These are phyloP conservation scores for Fraxinus baroniana DNA, from an alignment of 305 asterid species.

Conservation along the genomic window DNA sequence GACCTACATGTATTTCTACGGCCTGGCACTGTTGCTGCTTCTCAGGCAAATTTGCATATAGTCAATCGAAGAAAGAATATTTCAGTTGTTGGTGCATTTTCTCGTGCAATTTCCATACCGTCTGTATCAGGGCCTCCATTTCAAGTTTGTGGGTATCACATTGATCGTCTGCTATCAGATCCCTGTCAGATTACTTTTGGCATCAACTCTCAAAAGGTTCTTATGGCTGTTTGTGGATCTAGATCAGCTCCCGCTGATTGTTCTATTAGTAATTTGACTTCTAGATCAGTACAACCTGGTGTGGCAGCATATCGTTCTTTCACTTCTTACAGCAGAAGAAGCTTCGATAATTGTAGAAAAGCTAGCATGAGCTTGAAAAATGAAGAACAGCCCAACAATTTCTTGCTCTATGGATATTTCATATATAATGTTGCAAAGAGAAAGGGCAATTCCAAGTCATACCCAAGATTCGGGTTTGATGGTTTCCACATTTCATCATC, in stretches of 20 bases:
- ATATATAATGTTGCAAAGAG: slow-evolving; percentile 62
- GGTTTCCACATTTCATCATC: slow-evolving; percentile 52
- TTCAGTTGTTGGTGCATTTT: slow-evolving; percentile 65
- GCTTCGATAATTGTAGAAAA: slow-evolving; percentile 42
- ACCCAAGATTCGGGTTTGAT: slow-evolving; percentile 50
- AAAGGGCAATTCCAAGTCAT: slow-evolving; percentile 44
- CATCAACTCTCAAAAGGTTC: slow-evolving; percentile 32
- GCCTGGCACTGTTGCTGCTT: slow-evolving; percentile 67
- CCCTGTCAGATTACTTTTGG: slow-evolving; percentile 34
- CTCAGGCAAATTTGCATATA: slow-evolving; percentile 59
- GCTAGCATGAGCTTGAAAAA: slow-evolving; percentile 69
- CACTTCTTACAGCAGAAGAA: slow-evolving; percentile 39
- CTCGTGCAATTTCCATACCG: slow-evolving; percentile 72
- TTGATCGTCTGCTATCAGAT: slow-evolving; percentile 49
- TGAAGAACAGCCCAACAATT: slow-evolving; percentile 64
- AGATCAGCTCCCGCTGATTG: slow-evolving; percentile 35
- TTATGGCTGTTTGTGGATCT: slow-evolving; percentile 59
- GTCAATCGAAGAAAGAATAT: slow-evolving; percentile 55
- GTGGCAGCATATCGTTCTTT: slow-evolving; percentile 42
- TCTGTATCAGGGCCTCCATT: slow-evolving; percentile 77
- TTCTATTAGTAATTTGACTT: slow-evolving; percentile 35
- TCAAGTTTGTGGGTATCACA: slow-evolving; percentile 65
- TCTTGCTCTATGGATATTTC: slow-evolving; percentile 63
- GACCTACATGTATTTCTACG: slow-evolving; percentile 53
- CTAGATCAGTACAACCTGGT: slow-evolving; percentile 33